A percentile compares a stretch with the other conserved stretches of the same genome.
Conservation (phyloP, 2,329 filamentous ascomycete species). For the Microascus cirrosus region DNA sequence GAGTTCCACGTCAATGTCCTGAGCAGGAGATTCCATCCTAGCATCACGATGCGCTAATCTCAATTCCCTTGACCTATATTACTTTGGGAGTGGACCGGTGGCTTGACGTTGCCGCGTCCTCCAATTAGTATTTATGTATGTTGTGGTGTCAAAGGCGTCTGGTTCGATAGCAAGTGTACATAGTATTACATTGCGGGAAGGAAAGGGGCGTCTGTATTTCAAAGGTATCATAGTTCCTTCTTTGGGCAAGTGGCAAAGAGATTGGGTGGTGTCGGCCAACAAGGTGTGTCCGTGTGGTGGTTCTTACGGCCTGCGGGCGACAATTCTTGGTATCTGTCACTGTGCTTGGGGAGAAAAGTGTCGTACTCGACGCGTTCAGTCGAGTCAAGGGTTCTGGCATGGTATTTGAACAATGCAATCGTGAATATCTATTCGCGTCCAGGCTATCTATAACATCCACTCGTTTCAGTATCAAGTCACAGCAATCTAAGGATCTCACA, state of each 20-base stretch:
- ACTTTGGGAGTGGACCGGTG: not conserved
- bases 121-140: not conserved
- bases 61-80: conserved; percentile 2
- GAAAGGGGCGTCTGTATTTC: not conserved
- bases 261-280: no score
- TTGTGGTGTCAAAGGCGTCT: not conserved
- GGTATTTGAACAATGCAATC: not conserved
- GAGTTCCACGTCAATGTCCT: conserved; percentile 58
- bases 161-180: not conserved
- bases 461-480: not conserved
- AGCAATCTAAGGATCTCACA: not conserved
- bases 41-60: conserved; percentile 37
- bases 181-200: not conserved
- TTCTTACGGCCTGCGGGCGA: no score
- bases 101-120: not conserved
- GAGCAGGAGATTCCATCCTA: conserved; percentile 47
- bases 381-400: not conserved
- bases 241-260: no score
- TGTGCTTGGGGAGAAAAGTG: not conserved
- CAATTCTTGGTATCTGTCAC: not conserved
- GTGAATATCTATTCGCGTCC: not conserved
- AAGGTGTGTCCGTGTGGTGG: no score
- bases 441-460: not conserved
- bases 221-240: no score
- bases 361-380: not conserved